A percentile compares a stretch with the other conserved stretches of the same genome.
phyloP scores from a whole-genome alignment of 768 basidiomycete species.

The Suillus alpinus region DNA sequence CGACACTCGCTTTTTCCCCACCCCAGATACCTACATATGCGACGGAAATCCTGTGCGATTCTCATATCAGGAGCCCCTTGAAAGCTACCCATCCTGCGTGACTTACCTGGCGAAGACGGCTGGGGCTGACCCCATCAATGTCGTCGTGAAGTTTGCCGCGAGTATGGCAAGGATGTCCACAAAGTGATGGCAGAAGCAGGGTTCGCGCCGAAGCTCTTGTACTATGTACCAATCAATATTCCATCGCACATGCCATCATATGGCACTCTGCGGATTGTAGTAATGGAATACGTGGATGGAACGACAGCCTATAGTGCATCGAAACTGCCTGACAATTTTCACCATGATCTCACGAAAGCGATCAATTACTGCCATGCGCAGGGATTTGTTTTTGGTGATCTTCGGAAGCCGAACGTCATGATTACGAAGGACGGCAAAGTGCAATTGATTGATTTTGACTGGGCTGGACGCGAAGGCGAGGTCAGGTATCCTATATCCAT shows the following conservation, averaged over 20 bases:
- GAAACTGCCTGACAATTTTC: constrained; percentile 13
- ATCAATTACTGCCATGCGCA: neutral
- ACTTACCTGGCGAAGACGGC: constrained; percentile 21
- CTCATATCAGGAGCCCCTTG: constrained; percentile 19
- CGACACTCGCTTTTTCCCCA: constrained; percentile 20
- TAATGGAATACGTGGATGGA: constrained; percentile 37
- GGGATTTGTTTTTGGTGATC: neutral
- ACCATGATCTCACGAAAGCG: neutral
- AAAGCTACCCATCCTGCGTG: constrained; percentile 16
- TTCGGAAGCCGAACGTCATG: neutral
- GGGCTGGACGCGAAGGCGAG: neutral
- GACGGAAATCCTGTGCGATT: constrained; percentile 10
- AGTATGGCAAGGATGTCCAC: constrained; percentile 34
- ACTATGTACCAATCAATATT: constrained; percentile 24
- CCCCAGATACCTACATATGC: constrained; percentile 4
- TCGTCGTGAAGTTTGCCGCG: constrained; percentile 39
- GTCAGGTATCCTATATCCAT: neutral
- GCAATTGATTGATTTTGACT: neutral
- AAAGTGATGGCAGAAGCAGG: constrained; percentile 23
- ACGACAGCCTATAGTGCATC: neutral
- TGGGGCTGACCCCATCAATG: neutral
- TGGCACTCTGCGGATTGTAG: constrained; percentile 31
- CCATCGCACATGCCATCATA: constrained; percentile 17
- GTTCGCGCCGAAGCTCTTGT: constrained; percentile 30
- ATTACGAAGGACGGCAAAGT: neutral